Percentiles rank a stretch among this genome's conserved stretches.
phyloP scores from a whole-genome alignment of 1,139 yeast species.

The Taphrina wiesneri region DNA sequence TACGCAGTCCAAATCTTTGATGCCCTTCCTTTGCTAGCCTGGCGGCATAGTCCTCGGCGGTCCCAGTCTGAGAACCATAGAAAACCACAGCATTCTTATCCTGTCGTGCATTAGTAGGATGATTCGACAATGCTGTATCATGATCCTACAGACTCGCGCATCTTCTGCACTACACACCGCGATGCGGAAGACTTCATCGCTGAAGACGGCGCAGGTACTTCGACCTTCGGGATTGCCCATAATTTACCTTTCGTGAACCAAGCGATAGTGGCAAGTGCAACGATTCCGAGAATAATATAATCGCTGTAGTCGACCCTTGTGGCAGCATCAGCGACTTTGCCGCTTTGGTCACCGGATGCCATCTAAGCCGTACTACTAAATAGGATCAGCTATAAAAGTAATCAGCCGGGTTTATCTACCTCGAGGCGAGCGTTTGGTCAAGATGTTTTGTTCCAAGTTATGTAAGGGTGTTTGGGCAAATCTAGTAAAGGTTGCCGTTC shows the following conservation, averaged over 20 bases:
- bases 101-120: conserved; percentile 37
- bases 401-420: background rate
- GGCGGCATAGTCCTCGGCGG: conserved; percentile 97
- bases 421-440: background rate
- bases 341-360: background rate
- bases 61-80: conserved; percentile 97
- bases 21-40: conserved; percentile 86
- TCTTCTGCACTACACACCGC: conserved; percentile 58
- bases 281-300: conserved; percentile 63
- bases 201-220: conserved; percentile 51
- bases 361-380: background rate
- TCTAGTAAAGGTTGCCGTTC: background rate
- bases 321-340: background rate
- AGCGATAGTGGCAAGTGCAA: conserved; percentile 63
- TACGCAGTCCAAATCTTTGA: conserved; percentile 74
- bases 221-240: conserved; percentile 65
- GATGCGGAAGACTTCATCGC: conserved; percentile 13
- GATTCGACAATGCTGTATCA: background rate
- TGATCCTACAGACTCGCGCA: conserved; percentile 52
- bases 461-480: background rate
- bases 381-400: background rate
- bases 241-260: conserved; percentile 67
- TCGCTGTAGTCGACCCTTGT: conserved; percentile 47
- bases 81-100: conserved; percentile 76
- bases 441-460: background rate